Evolutionary conservation across 2,329 filamentous ascomycete species (phyloP), one percentile per base, ranked within the genome.

Genomic region (Colletotrichum echinochloae): DNA sequence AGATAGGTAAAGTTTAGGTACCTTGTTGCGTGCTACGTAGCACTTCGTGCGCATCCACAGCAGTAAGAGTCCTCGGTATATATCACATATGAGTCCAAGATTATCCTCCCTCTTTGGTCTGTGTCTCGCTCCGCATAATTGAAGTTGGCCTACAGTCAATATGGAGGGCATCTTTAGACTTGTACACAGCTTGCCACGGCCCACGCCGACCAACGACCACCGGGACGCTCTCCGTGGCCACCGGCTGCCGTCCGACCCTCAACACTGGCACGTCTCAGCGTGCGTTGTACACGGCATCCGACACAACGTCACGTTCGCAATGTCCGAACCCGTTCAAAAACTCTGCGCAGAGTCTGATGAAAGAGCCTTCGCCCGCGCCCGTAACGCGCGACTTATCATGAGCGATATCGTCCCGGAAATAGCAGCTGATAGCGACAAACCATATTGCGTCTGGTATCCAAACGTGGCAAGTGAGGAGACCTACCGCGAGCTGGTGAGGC

Each of bases 381-480:
- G 52, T 3, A 65, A 66, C 12, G 63, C 55, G 0, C 63, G 55
- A 2, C 48, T 54, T 44, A 79, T 79, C 61, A 80, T 80, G 77
- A 79, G 76, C 65, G 73, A 77, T n/a, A 9, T 11, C 3, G 18
- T 54, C 7, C 51, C 51, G 2, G 73, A 75, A 14, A 66, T 66
- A 33, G 5, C 73, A 37, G 5, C 12, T 14, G 59, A 72, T 18
- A 74, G 77, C 8, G 59, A 76, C n/a, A 64, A 49, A 0, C 79
- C 79, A 2, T 82, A 82, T 71, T 83, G 80, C 66, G 81, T 84
- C 49, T 84, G 82, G 81, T 72, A 82, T 72, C 82, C 82, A 0
- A 77, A 81, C 30, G 28, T 78, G 0, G 78, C 82, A 2, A 71
- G 28, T 0, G 79, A 83, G 61, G 76, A 78, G 1, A 84, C 80